phyloP scores from a whole-genome alignment of 345 rosid genomes.

The Hibiscus trionum region DNA sequence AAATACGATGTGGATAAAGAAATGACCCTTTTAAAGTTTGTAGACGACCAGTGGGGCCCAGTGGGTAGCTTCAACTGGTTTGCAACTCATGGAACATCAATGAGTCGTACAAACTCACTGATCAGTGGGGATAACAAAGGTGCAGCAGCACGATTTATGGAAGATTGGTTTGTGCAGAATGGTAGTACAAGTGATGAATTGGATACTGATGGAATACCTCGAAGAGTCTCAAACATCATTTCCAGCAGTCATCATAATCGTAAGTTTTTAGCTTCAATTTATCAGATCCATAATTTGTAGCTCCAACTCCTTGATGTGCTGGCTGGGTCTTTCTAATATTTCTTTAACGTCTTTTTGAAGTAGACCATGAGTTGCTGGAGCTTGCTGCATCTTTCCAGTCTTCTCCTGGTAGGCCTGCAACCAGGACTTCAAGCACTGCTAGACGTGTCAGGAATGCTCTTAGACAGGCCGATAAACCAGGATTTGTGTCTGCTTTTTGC shows the following conservation, averaged over 20 bases:
- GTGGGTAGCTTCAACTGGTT: constrained; percentile 98
- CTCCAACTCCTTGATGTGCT: constrained; percentile 12
- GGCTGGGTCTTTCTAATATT: constrained; percentile 1
- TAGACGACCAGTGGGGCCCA: constrained; percentile 85
- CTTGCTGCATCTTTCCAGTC: constrained; percentile 86
- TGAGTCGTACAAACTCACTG: constrained; percentile 92
- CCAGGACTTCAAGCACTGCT: constrained; percentile 54
- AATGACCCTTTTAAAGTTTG: constrained; percentile 96
- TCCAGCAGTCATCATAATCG: constrained; percentile 38
- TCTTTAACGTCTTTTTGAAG: constrained; percentile 10
- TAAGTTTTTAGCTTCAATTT: constrained; percentile 29
- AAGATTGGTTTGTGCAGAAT: constrained; percentile 78
- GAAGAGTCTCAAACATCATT: constrained; percentile 67
- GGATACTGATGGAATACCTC: constrained; percentile 41
- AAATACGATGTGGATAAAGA: constrained; percentile 82
- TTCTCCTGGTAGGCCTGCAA: constrained; percentile 61
- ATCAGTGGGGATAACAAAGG: constrained; percentile 99
- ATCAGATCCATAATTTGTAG: background rate
- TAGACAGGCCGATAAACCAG: constrained; percentile 74
- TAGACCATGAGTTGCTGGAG: constrained; percentile 80
- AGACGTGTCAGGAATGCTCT: constrained; percentile 75
- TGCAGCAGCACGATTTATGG: constrained; percentile 93
- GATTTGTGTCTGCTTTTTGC: constrained; percentile 94
- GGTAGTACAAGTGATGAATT: constrained; percentile 24
- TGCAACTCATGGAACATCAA: constrained; percentile 98